These are phyloP conservation scores for Metschnikowia continentalis DNA, from an alignment of 805 yeast species.

Conservation along the genomic window DNA sequence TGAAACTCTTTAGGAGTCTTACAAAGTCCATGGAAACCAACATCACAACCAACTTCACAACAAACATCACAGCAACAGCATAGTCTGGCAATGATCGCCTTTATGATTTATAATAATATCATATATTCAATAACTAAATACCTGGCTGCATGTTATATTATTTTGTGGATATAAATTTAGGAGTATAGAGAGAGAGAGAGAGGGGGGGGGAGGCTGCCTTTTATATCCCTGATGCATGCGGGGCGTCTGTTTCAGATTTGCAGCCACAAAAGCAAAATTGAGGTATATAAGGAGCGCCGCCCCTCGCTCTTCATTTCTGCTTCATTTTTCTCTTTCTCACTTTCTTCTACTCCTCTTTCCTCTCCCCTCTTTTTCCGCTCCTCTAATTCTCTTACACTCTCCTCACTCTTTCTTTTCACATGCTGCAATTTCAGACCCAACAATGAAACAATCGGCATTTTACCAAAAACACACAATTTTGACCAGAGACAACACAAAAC, in stretches of 20 bases:
- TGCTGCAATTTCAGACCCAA: neutral
- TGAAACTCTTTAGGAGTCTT: no score
- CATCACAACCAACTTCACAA: no score
- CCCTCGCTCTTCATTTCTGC: neutral
- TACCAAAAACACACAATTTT: no score
- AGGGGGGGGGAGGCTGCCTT: neutral
- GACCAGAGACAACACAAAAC: no score
- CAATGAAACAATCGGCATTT: no score
- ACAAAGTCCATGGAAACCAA: no score
- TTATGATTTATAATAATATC: no score
- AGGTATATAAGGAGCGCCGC: neutral
- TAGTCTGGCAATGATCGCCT: no score
- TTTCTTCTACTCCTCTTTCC: neutral
- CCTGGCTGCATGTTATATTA: neutral
- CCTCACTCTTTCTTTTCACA: neutral
- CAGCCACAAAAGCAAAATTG: constrained; percentile 2
- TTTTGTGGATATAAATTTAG: neutral
- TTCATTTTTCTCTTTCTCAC: neutral
- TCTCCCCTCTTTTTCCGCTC: neutral
- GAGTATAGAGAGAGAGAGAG: neutral
- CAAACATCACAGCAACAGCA: no score
- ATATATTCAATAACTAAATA: no score
- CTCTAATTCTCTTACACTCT: neutral
- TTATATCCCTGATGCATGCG: neutral
- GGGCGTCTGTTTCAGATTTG: constrained; percentile 1